phyloP scores from a whole-genome alignment of 2,329 filamentous ascomycete genomes.

The Alternaria rosae region DNA sequence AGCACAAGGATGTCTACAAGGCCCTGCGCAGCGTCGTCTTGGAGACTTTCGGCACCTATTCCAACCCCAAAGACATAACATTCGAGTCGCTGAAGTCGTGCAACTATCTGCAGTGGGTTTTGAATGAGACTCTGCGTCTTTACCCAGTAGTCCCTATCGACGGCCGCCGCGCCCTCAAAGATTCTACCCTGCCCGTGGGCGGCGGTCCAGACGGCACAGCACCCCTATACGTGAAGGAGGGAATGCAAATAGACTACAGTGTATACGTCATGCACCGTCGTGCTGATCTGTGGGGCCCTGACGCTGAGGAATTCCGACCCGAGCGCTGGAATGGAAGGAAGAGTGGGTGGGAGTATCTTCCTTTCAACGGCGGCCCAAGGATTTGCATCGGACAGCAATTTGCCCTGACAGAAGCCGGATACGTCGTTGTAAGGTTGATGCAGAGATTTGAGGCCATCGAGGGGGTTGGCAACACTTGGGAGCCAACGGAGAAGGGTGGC shows the following conservation, averaged over 20 bases:
- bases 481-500: slow-evolving; percentile 31
- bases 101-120: slow-evolving; percentile 41
- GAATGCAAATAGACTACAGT: slow-evolving; percentile 32
- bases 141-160: slow-evolving; percentile 46
- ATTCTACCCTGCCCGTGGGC: slow-evolving; percentile 46
- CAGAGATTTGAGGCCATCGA: slow-evolving; percentile 41
- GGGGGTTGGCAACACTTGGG: slow-evolving; percentile 38
- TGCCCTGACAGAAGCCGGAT: slow-evolving; percentile 41
- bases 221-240: slow-evolving; percentile 46
- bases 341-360: slow-evolving; percentile 42
- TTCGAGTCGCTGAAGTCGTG: slow-evolving; percentile 48
- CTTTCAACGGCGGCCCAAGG: slow-evolving; percentile 44
- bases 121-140: slow-evolving; percentile 47
- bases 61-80: slow-evolving; percentile 49
- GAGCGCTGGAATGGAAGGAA: slow-evolving; percentile 47
- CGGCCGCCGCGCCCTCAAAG: slow-evolving; percentile 35
- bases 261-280: slow-evolving; percentile 46
- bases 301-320: slow-evolving; percentile 47
- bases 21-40: slow-evolving; percentile 47
- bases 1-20: slow-evolving; percentile 47
- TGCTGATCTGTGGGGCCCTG: slow-evolving; percentile 48
- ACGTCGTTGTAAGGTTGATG: slow-evolving; percentile 34
- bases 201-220: slow-evolving; percentile 44
- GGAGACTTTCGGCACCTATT: slow-evolving; percentile 53
- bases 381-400: slow-evolving; percentile 47